Evolutionary conservation across 2,329 filamentous ascomycete species (phyloP), one percentile per base, ranked within the genome.

Genomic region (Tolypocladium endophyticum): DNA sequence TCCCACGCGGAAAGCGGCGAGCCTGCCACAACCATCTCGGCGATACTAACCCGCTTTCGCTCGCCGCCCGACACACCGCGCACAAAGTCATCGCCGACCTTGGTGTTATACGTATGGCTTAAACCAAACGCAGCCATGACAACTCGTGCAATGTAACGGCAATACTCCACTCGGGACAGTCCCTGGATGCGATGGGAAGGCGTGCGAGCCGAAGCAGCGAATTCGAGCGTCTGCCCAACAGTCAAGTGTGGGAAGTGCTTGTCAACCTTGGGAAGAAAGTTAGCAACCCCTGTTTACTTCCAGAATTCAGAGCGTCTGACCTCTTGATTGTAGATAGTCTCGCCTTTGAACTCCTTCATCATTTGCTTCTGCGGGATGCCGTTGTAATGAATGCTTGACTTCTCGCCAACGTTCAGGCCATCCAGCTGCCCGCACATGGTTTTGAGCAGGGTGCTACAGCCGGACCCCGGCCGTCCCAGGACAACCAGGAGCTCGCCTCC

Each of bases 31-130:
- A 87, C 81, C 64, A 89, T 90, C 72, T 94, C 90, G 1, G 88
- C 89, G 62, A 94, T 91, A 53, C 86, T 89, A 6, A 95, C 90
- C 70, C 91, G 85, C 75, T 94, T 92, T 59, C 86, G 79, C 70
- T 90, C 87, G 43, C 87, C 87, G 33, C 87, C 87, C 9, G 82
- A 86, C 0, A 89, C 82, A 56, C 89, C 89, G 1, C 87, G 84
- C 14, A 92, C 79, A 52, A 88, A 84, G 64, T 90, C 87, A 61
- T 90, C 85, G 9, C 89, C 89, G 16, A 92, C 87, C 65, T 87
- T 88, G 8, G 89, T 92, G 61, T 86, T 81, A 65, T 87, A 77
- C 0, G 87, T 89, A 66, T 92, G 87, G 41, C 83, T 83, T 36
- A 92, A 83, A 64, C 87, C 87, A 66, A 90, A 91, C 0, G 88